A percentile compares a stretch with the other conserved stretches of the same genome.
These are phyloP conservation scores for Suillus spraguei DNA, from an alignment of 768 basidiomycete genomes.

Conservation along the genomic window DNA sequence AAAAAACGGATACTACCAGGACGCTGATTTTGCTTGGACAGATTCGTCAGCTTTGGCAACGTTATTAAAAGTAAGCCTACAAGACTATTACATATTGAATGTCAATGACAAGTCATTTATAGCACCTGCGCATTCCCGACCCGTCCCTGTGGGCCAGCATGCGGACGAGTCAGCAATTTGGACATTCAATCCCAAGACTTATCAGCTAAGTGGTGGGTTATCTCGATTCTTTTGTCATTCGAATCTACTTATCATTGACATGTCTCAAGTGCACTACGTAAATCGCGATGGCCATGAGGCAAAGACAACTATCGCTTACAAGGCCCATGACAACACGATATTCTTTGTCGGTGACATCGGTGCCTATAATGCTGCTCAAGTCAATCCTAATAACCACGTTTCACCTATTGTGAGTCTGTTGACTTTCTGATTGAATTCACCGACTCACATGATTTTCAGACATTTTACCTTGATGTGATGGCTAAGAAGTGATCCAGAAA, in stretches of 20 bases:
- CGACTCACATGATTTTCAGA: not conserved
- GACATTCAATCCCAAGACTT: slow-evolving; percentile 39
- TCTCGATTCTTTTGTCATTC: not conserved
- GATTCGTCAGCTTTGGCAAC: slow-evolving; percentile 38
- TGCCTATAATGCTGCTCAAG: slow-evolving; percentile 38
- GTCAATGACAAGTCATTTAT: slow-evolving; percentile 5
- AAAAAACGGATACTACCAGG: too few relatives aligned
- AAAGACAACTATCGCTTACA: slow-evolving; percentile 41
- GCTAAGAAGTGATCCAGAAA: not conserved
- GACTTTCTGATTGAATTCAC: not conserved
- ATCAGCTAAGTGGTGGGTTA: slow-evolving; percentile 42
- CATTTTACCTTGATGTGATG: slow-evolving; percentile 3
- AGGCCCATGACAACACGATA: slow-evolving; percentile 40
- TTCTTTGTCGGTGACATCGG: slow-evolving; percentile 47
- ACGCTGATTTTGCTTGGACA: slow-evolving; percentile 18
- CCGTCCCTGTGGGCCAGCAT: slow-evolving; percentile 23
- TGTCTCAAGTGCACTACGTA: slow-evolving; percentile 43
- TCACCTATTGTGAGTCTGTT: slow-evolving; percentile 36
- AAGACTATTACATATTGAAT: not conserved
- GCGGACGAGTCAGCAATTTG: slow-evolving; percentile 50
- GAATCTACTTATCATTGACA: not conserved
- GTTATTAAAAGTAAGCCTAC: slow-evolving; percentile 38
- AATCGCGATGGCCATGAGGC: slow-evolving; percentile 46
- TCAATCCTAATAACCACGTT: slow-evolving; percentile 15
- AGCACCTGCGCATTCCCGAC: slow-evolving; percentile 38